phyloP scores from a whole-genome alignment of 768 basidiomycete species.

The Lactarius psammicola region DNA sequence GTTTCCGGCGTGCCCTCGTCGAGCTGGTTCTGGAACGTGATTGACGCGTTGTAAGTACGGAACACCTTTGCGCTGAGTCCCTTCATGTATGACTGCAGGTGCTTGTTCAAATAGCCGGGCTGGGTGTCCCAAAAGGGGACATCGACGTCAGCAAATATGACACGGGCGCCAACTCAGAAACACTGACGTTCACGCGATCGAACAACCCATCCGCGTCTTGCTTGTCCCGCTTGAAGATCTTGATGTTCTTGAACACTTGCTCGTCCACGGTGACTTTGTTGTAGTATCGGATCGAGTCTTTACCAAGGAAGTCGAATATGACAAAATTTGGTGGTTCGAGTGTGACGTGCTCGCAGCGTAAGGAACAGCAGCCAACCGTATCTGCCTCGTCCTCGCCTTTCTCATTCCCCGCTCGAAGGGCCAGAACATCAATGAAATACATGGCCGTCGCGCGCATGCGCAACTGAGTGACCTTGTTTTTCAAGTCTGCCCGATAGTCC shows the following conservation, averaged over 20 bases:
- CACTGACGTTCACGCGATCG: conserved; percentile 87
- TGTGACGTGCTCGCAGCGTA: conserved; percentile 96
- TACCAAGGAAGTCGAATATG: conserved; percentile 96
- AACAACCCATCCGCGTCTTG: conserved; percentile 84
- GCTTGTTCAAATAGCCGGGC: conserved; percentile 87
- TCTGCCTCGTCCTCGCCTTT: conserved; percentile 99
- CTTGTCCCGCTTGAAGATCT: conserved; percentile 95
- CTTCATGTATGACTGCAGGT: conserved; percentile 91
- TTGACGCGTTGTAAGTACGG: conserved; percentile 99
- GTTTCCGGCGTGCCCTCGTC: conserved; percentile 68
- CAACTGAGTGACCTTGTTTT: conserved; percentile 88
- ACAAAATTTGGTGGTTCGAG: conserved; percentile 83
- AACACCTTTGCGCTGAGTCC: conserved; percentile 99
- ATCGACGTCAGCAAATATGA: background rate
- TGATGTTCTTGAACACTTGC: conserved; percentile 97
- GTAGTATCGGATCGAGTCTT: conserved; percentile 98
- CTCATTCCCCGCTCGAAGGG: conserved; percentile 98
- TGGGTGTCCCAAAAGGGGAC: conserved; percentile 36
- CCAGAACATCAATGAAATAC: conserved; percentile 97
- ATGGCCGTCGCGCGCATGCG: conserved; percentile 98
- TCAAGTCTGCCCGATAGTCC: conserved; percentile 83
- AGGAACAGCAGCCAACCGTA: conserved; percentile 97
- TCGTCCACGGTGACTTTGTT: conserved; percentile 85
- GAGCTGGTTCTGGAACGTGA: conserved; percentile 89
- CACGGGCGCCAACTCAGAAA: background rate